Conservation (phyloP, 83 land plant species). For the Isoetes engelmannii region DNA sequence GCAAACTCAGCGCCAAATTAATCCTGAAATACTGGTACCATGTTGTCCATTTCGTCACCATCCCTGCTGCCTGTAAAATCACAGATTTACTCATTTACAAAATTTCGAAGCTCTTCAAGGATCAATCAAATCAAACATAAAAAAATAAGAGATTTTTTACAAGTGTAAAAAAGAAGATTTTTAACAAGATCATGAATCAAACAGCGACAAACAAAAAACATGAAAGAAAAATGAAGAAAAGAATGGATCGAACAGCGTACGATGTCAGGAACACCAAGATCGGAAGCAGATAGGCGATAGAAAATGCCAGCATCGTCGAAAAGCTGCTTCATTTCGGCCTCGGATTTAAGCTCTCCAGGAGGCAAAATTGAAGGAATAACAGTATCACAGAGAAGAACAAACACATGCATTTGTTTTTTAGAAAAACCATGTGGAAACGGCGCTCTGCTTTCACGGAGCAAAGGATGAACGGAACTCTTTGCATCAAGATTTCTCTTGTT, state of each 20-base stretch:
- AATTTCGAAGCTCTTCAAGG: not conserved
- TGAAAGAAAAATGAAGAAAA: not conserved
- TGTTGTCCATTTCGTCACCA: conserved; percentile 15
- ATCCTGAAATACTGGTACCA: not conserved
- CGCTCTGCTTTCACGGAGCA: conserved; percentile 16
- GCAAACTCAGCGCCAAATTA: conserved; percentile 26
- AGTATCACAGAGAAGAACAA: conserved; percentile 7
- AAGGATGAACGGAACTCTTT: not conserved
- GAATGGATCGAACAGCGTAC: not conserved
- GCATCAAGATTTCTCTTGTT: not conserved
- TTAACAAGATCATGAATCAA: too few species aligned
- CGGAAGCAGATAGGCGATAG: conserved; percentile 2
- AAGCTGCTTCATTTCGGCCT: not conserved
- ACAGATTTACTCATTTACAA: not conserved
- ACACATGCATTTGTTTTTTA: conserved; percentile 1
- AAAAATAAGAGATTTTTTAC: not conserved
- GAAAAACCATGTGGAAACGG: conserved; percentile 6
- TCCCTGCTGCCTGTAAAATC: conserved; percentile 36
- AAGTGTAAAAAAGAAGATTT: not conserved
- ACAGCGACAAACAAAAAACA: not conserved
- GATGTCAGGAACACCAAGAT: not conserved
- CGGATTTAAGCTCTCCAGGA: not conserved
- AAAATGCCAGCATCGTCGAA: not conserved
- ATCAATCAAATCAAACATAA: too few species aligned
- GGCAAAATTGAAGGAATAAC: conserved; percentile 1